Evolutionary conservation across 1,139 yeast species (phyloP).

Genomic region (Magnusiomyces fungicola): DNA sequence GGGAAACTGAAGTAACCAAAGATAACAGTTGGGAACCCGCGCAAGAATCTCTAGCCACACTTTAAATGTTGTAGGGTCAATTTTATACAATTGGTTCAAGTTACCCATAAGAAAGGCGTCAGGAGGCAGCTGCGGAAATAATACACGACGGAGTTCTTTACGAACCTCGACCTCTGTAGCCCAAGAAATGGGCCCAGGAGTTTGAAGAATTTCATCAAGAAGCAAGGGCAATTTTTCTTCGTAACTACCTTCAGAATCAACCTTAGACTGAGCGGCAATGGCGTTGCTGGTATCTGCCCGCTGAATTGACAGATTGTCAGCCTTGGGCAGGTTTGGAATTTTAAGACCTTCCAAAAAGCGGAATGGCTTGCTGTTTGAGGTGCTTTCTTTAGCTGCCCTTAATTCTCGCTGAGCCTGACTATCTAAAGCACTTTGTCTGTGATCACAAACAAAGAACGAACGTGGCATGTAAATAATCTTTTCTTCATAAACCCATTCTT

Average conservation of each 20-base stretch:
- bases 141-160: conserved; percentile 20
- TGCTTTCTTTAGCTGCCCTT: background rate
- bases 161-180: conserved; percentile 24
- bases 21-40: conserved; percentile 26
- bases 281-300: too few relatives aligned
- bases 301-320: too few relatives aligned
- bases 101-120: conserved; percentile 30
- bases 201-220: conserved; percentile 8
- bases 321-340: background rate
- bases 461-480: conserved; percentile 30
- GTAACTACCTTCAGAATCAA: too few relatives aligned
- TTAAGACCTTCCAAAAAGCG: background rate
- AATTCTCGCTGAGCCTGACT: conserved; percentile 13
- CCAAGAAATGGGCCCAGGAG: conserved; percentile 20
- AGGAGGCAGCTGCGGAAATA: conserved; percentile 27
- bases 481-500: conserved; percentile 23
- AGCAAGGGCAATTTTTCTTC: too few relatives aligned
- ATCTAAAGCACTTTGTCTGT: conserved; percentile 31
- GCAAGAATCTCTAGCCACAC: conserved; percentile 29
- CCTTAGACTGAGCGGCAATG: too few relatives aligned
- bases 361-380: background rate
- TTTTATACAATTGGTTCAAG: conserved; percentile 33
- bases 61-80: conserved; percentile 30
- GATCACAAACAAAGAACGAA: conserved; percentile 33
- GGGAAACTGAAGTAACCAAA: conserved; percentile 33